Conservation (phyloP, 176 grass and related monocot genomes). For the Avena eriantha region DNA sequence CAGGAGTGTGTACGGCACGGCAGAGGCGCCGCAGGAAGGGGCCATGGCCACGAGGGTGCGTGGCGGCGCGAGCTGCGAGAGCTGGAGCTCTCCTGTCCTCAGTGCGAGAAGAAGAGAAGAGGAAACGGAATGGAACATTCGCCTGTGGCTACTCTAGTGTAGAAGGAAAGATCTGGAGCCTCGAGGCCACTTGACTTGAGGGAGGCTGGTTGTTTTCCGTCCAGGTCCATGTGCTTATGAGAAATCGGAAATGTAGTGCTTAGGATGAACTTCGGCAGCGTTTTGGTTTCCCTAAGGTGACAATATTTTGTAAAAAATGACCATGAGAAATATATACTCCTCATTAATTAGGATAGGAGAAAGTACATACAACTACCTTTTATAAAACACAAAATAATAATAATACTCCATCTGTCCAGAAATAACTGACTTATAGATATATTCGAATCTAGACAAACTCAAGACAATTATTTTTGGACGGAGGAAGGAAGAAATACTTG, state of each 20-base stretch:
- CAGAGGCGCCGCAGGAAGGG: conserved; percentile 37
- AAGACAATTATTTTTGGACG: no score
- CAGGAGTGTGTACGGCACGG: conserved; percentile 78
- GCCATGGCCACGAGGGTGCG: neutral
- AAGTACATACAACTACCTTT: no score
- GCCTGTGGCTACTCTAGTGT: conserved; percentile 21
- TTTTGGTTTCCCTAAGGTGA: no score
- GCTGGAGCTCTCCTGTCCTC: conserved; percentile 25
- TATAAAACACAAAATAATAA: no score
- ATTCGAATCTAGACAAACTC: no score
- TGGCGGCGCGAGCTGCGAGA: neutral
- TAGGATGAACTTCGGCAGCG: no score
- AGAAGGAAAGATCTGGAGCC: conserved; percentile 28
- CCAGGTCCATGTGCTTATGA: neutral
- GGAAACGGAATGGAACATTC: conserved; percentile 27
- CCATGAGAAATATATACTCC: no score
- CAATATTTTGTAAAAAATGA: no score
- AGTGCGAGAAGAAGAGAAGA: neutral
- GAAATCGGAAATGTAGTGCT: neutral
- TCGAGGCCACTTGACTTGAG: neutral
- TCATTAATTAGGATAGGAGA: no score
- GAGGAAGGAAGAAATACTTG: no score
- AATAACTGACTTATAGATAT: no score
- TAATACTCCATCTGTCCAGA: no score
- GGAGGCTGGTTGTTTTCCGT: neutral